A percentile compares a stretch with the other conserved stretches of the same genome.
These are phyloP conservation scores for Pluteus cervinus DNA, from an alignment of 768 basidiomycete genomes.

Conservation along the genomic window DNA sequence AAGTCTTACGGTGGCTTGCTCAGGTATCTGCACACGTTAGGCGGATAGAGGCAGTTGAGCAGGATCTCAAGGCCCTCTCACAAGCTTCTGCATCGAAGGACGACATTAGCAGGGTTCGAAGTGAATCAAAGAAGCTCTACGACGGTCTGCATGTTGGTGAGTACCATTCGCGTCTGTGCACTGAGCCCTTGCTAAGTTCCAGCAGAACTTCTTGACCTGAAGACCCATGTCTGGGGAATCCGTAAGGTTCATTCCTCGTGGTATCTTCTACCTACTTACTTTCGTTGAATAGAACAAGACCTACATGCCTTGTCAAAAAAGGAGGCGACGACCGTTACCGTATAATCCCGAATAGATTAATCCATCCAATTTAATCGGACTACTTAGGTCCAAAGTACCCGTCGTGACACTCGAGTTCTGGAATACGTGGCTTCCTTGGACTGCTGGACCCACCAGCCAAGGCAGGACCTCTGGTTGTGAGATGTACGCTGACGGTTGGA, in stretches of 20 bases:
- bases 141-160: constrained; percentile 76
- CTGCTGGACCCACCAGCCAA: too few species aligned
- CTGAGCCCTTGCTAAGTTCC: neutral
- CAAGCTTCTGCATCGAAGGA: constrained; percentile 69
- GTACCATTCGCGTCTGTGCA: constrained; percentile 13
- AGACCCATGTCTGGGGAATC: constrained; percentile 82
- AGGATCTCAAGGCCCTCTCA: constrained; percentile 73
- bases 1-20: constrained; percentile 3
- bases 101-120: constrained; percentile 67
- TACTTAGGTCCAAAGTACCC: too few species aligned
- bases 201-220: constrained; percentile 74
- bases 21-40: constrained; percentile 81
- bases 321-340: constrained; percentile 52
- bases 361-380: neutral
- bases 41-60: constrained; percentile 84
- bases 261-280: neutral
- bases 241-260: constrained; percentile 44
- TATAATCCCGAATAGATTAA: constrained; percentile 24
- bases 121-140: constrained; percentile 84
- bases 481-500: too few species aligned
- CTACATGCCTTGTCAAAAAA: constrained; percentile 69
- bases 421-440: too few species aligned
- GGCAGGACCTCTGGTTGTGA: too few species aligned
- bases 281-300: constrained; percentile 59
- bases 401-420: too few species aligned